These are phyloP conservation scores for Mycothermus thermophilus DNA, from an alignment of 495 filamentous ascomycete genomes.

Conservation along the genomic window DNA sequence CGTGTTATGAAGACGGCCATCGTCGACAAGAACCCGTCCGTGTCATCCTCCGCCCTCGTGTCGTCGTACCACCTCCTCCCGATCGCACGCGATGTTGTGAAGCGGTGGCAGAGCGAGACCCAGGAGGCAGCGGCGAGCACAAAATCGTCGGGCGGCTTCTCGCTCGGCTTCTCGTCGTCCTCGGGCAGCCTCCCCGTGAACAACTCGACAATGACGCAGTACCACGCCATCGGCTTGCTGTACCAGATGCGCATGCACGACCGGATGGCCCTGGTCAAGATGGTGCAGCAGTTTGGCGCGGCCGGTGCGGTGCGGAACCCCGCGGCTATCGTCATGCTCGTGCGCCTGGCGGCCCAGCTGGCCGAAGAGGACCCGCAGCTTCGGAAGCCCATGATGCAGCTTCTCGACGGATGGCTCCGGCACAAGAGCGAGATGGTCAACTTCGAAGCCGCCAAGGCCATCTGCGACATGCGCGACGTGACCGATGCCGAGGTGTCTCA, in stretches of 20 bases:
- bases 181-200: slow-evolving; percentile 56
- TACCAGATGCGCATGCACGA: slow-evolving; percentile 98
- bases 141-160: slow-evolving; percentile 80
- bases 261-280: slow-evolving; percentile 98
- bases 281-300: slow-evolving; percentile 95
- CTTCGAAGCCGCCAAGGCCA: slow-evolving; percentile 96
- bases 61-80: slow-evolving; percentile 98
- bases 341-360: slow-evolving; percentile 84
- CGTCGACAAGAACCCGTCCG: slow-evolving; percentile 96
- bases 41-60: slow-evolving; percentile 91
- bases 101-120: slow-evolving; percentile 97
- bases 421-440: slow-evolving; percentile 99
- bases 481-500: slow-evolving; percentile 84
- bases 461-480: slow-evolving; percentile 86
- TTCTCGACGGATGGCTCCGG: slow-evolving; percentile 89
- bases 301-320: slow-evolving; percentile 90
- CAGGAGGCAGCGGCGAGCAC: slow-evolving; percentile 87
- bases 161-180: slow-evolving; percentile 71
- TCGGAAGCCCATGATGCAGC: slow-evolving; percentile 84
- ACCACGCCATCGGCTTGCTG: slow-evolving; percentile 92
- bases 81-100: slow-evolving; percentile 85
- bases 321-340: slow-evolving; percentile 80
- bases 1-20: slow-evolving; percentile 98
- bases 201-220: slow-evolving; percentile 89
- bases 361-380: slow-evolving; percentile 84